A percentile compares a stretch with the other conserved stretches of the same genome.
Evolutionary conservation across 2,329 filamentous ascomycete genomes (phyloP).

Genomic region (Botryotinia calthae): DNA sequence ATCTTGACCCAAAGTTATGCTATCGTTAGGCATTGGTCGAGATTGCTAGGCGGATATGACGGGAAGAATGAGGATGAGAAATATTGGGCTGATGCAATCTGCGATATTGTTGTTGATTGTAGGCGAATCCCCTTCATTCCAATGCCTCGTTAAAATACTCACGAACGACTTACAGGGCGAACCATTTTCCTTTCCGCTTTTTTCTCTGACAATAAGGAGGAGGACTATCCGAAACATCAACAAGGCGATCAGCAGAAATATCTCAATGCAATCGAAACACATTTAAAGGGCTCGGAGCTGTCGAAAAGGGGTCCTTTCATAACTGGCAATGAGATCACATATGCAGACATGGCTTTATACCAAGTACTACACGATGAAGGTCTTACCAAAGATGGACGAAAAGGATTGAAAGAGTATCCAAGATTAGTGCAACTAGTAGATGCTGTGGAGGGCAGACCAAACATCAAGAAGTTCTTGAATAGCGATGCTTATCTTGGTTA

Average conservation of each 20-base stretch:
- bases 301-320: constrained; percentile 36
- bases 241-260: constrained; percentile 1
- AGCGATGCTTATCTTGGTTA: constrained; percentile 35
- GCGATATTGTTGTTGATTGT: constrained; percentile 34
- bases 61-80: constrained; percentile 37
- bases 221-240: constrained; percentile 3
- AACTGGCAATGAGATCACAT: constrained; percentile 35
- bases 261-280: constrained; percentile 39
- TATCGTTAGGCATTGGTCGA: constrained; percentile 36
- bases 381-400: constrained; percentile 32
- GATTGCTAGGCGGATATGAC: constrained; percentile 36
- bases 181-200: constrained; percentile 7
- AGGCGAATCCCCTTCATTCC: background rate
- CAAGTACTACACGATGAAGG: constrained; percentile 37
- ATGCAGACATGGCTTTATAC: constrained; percentile 37
- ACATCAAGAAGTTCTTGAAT: constrained; percentile 35
- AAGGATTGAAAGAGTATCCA: constrained; percentile 34
- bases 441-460: constrained; percentile 33
- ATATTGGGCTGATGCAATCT: constrained; percentile 38
- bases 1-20: constrained; percentile 39
- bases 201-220: background rate
- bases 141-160: background rate
- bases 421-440: constrained; percentile 35
- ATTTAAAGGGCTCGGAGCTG: constrained; percentile 35
- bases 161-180: background rate